Percentiles rank a stretch among this genome's conserved stretches.
Evolutionary conservation across 78 protist genomes (phyloP).

Genomic region (Speleostelium caveatum): DNA sequence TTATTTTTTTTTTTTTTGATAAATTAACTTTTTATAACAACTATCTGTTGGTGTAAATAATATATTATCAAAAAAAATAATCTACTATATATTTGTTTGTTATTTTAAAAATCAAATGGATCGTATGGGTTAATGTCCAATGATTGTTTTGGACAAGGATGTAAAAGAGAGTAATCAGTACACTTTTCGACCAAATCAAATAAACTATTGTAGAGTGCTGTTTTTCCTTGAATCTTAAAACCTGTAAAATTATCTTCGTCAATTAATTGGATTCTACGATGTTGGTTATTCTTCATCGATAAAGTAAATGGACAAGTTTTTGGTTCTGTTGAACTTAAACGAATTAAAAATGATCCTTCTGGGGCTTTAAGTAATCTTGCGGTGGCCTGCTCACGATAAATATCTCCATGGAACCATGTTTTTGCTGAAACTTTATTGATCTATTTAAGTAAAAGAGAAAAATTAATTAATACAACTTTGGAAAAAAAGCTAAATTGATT

Average conservation of each 20-base stretch:
- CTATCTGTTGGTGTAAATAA: neutral
- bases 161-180: constrained; percentile 33
- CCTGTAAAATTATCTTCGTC: constrained; percentile 59
- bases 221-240: constrained; percentile 72
- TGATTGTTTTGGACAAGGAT: constrained; percentile 49
- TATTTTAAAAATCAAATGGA: constrained; percentile 12
- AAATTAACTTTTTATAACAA: no score
- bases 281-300: constrained; percentile 78
- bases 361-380: constrained; percentile 56
- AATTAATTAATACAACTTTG: neutral
- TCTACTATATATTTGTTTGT: neutral
- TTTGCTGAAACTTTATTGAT: constrained; percentile 61
- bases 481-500: neutral
- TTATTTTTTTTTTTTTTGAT: no score
- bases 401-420: constrained; percentile 87
- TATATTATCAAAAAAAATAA: no score
- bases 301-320: constrained; percentile 75
- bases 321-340: constrained; percentile 69
- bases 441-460: neutral
- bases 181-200: constrained; percentile 68
- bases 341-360: constrained; percentile 76
- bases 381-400: constrained; percentile 64
- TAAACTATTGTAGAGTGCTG: constrained; percentile 64
- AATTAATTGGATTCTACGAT: constrained; percentile 67
- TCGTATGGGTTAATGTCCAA: constrained; percentile 72